phyloP scores from a whole-genome alignment of 371 early-diverging fungal genomes.

The Mortierella sp. region DNA sequence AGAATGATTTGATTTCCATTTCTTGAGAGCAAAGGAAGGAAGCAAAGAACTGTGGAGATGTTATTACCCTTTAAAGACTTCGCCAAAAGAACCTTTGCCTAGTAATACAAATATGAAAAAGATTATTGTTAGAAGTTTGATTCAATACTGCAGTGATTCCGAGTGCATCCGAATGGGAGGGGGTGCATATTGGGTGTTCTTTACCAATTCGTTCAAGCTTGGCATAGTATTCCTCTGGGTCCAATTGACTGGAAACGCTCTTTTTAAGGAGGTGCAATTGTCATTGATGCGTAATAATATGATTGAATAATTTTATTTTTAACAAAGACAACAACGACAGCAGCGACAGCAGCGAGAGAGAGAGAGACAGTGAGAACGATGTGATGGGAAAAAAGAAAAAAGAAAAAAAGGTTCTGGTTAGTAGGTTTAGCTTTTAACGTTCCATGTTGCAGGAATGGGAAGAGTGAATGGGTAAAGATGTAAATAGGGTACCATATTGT shows the following conservation, averaged over 20 bases:
- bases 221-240: constrained; percentile 55
- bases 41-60: no score
- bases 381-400: constrained; percentile 4
- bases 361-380: constrained; percentile 13
- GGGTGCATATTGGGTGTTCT: no score
- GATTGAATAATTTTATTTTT: neutral
- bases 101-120: constrained; percentile 10
- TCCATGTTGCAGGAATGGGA: neutral
- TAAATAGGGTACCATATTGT: neutral
- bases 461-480: neutral
- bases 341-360: neutral
- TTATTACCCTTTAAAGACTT: constrained; percentile 89
- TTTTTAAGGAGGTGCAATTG: constrained; percentile 1
- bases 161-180: no score
- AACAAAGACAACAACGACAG: neutral
- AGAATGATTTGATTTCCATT: no score
- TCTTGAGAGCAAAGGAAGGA: no score
- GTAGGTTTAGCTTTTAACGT: neutral
- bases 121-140: neutral
- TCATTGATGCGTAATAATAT: neutral
- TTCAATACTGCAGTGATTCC: neutral
- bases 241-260: constrained; percentile 49
- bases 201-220: constrained; percentile 52
- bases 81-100: constrained; percentile 94
- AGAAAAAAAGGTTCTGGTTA: neutral